Percentiles rank a stretch among this genome's conserved stretches.
Conservation (phyloP, 1,284 basidiomycete species). For the Vanrija sp. region DNA sequence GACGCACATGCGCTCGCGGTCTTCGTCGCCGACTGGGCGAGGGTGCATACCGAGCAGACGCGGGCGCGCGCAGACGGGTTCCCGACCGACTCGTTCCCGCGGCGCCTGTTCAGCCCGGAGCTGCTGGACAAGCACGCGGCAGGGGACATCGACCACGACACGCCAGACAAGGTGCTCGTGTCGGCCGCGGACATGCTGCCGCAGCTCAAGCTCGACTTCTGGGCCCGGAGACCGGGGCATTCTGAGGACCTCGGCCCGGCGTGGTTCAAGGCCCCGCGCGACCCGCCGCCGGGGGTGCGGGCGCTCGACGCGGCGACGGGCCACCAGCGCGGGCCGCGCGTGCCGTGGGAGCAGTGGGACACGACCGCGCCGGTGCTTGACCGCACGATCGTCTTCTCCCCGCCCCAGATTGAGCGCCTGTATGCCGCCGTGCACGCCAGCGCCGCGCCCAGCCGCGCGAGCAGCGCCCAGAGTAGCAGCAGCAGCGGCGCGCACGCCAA, state of each 20-base stretch:
- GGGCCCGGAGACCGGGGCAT: slow-evolving; percentile 23
- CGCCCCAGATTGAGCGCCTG: slow-evolving; percentile 36
- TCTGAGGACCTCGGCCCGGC: slow-evolving; percentile 13
- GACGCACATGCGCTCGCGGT: slow-evolving; percentile 49
- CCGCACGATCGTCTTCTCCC: slow-evolving; percentile 46
- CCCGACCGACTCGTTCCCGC: background rate
- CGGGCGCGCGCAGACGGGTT: slow-evolving; percentile 6
- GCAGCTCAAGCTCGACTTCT: slow-evolving; percentile 46
- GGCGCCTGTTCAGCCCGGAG: slow-evolving; percentile 45
- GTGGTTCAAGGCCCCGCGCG: slow-evolving; percentile 11
- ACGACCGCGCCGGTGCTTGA: slow-evolving; percentile 42
- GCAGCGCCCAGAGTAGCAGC: slow-evolving; percentile 2
- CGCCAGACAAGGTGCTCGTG: slow-evolving; percentile 22
- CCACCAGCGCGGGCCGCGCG: slow-evolving; percentile 30
- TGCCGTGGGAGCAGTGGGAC: slow-evolving; percentile 52
- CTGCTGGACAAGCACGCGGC: slow-evolving; percentile 44
- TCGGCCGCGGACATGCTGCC: slow-evolving; percentile 41
- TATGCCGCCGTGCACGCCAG: slow-evolving; percentile 9
- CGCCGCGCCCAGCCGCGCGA: slow-evolving; percentile 34
- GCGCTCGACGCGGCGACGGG: slow-evolving; percentile 10
- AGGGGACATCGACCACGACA: slow-evolving; percentile 43
- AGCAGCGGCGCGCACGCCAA: background rate
- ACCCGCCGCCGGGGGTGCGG: slow-evolving; percentile 24
- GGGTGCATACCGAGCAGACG: slow-evolving; percentile 26
- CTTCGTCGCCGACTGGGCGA: slow-evolving; percentile 51